Percentiles rank a stretch among this genome's conserved stretches.
Conservation (phyloP, 176 grass and related monocot species). For the Dactylis glomerata region DNA sequence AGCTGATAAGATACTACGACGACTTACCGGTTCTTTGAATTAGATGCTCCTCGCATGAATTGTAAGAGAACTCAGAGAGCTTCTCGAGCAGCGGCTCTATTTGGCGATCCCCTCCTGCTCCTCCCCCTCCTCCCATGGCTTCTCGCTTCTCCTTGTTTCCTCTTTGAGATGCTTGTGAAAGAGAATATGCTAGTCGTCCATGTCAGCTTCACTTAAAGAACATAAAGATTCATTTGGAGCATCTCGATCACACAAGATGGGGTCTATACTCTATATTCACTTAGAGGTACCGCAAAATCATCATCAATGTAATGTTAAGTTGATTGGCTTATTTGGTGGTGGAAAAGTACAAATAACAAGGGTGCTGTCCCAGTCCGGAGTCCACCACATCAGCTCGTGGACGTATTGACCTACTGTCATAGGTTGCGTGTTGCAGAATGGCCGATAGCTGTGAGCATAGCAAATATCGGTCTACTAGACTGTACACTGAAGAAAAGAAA, state of each 20-base stretch:
- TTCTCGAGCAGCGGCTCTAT: constrained; percentile 16
- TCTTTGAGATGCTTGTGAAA: not conserved
- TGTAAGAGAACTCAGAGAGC: constrained; percentile 16
- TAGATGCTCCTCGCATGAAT: not conserved
- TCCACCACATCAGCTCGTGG: not conserved
- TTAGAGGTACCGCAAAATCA: too few relatives aligned
- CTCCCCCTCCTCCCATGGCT: constrained; percentile 6
- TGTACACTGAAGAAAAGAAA: too few relatives aligned
- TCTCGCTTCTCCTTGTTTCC: not conserved
- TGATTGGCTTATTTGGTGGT: too few relatives aligned
- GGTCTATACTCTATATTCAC: too few relatives aligned
- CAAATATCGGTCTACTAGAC: too few relatives aligned
- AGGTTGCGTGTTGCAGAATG: too few relatives aligned
- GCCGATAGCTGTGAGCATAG: too few relatives aligned
- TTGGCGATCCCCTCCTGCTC: not conserved
- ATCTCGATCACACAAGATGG: too few relatives aligned
- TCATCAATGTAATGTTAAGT: too few relatives aligned
- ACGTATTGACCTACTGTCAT: too few relatives aligned
- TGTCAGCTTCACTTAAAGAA: not conserved
- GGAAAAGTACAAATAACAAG: too few relatives aligned
- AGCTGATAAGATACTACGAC: not conserved
- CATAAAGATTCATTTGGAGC: too few relatives aligned
- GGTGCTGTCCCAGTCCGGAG: not conserved
- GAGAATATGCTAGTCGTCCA: not conserved
- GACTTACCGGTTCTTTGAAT: constrained; percentile 33